A percentile compares a stretch with the other conserved stretches of the same genome.
phyloP scores from a whole-genome alignment of 768 basidiomycete genomes.

The Russula compacta region DNA sequence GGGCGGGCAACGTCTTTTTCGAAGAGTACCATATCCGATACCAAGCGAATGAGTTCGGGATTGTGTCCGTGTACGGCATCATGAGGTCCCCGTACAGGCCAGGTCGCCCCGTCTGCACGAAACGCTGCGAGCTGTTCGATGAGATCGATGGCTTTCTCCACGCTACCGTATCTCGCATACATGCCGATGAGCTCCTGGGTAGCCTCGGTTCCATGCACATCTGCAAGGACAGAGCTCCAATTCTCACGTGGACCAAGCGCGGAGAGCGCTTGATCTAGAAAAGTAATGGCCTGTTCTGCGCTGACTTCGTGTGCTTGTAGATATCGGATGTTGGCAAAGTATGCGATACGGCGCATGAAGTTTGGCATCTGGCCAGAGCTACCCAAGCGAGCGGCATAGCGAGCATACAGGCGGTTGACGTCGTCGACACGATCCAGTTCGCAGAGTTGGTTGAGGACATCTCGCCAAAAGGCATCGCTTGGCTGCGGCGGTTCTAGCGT shows the following conservation, averaged over 20 bases:
- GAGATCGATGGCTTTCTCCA: slow-evolving; percentile 24
- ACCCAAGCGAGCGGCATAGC: slow-evolving; percentile 31
- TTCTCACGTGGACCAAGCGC: slow-evolving; percentile 7
- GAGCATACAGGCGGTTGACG: slow-evolving; percentile 46
- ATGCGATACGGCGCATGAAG: slow-evolving; percentile 34
- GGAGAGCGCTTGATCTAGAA: slow-evolving; percentile 23
- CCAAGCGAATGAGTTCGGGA: slow-evolving; percentile 11
- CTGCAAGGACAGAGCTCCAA: slow-evolving; percentile 3
- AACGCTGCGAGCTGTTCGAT: slow-evolving; percentile 14
- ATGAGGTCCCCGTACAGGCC: background rate
- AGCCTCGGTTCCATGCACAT: slow-evolving; percentile 10
- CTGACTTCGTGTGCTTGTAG: slow-evolving; percentile 22
- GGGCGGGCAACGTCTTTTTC: slow-evolving; percentile 8
- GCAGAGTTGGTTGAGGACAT: slow-evolving; percentile 53
- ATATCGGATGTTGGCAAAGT: slow-evolving; percentile 33
- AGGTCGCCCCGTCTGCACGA: slow-evolving; percentile 8
- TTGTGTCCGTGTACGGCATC: background rate
- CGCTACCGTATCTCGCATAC: slow-evolving; percentile 21
- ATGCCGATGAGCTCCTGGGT: slow-evolving; percentile 18
- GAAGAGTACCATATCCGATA: slow-evolving; percentile 10
- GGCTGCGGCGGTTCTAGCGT: slow-evolving; percentile 42
- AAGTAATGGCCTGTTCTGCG: slow-evolving; percentile 8
- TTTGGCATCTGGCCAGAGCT: slow-evolving; percentile 15
- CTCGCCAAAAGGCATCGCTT: slow-evolving; percentile 42
- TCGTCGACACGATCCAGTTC: slow-evolving; percentile 39